Evolutionary conservation across 1,284 basidiomycete species (phyloP).

Genomic region (Naganishia liquefaciens): DNA sequence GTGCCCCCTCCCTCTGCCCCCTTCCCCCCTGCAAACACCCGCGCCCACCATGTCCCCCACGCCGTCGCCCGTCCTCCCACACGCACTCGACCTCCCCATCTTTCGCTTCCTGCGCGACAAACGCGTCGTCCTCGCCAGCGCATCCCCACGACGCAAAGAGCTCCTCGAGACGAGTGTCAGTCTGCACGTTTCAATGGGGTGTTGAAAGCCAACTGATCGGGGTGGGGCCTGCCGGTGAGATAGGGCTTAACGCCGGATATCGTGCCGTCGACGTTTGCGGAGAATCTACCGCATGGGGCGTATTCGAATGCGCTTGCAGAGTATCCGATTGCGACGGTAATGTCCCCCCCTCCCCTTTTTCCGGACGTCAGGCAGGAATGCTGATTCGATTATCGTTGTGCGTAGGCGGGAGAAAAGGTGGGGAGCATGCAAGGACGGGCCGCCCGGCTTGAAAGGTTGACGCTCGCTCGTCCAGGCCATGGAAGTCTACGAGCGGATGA

Average conservation of each 20-base stretch:
- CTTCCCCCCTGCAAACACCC: neutral
- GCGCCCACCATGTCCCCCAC: conserved; percentile 8
- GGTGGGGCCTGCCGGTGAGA: conserved; percentile 12
- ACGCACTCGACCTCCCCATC: conserved; percentile 70
- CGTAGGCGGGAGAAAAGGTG: conserved; percentile 72
- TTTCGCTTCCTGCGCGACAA: conserved; percentile 70
- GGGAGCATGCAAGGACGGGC: neutral
- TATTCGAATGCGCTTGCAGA: conserved; percentile 77
- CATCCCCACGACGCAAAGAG: conserved; percentile 79
- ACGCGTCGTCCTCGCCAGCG: conserved; percentile 78
- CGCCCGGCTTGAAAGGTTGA: too few species aligned
- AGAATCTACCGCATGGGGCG: conserved; percentile 69
- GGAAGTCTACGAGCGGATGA: conserved; percentile 85
- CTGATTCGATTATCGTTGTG: neutral
- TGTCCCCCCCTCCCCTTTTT: neutral
- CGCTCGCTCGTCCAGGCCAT: conserved; percentile 62
- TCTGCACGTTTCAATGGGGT: conserved; percentile 47
- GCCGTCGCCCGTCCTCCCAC: conserved; percentile 60
- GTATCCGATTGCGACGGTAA: conserved; percentile 83
- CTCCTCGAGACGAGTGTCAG: conserved; percentile 77
- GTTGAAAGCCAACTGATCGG: conserved; percentile 16
- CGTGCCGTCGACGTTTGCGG: conserved; percentile 82
- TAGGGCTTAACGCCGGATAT: conserved; percentile 85
- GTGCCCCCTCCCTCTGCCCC: neutral
- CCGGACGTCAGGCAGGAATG: neutral